Percentiles rank a stretch among this genome's conserved stretches.
Evolutionary conservation across 805 yeast species (phyloP).

Genomic region (Metschnikowia borealis): DNA sequence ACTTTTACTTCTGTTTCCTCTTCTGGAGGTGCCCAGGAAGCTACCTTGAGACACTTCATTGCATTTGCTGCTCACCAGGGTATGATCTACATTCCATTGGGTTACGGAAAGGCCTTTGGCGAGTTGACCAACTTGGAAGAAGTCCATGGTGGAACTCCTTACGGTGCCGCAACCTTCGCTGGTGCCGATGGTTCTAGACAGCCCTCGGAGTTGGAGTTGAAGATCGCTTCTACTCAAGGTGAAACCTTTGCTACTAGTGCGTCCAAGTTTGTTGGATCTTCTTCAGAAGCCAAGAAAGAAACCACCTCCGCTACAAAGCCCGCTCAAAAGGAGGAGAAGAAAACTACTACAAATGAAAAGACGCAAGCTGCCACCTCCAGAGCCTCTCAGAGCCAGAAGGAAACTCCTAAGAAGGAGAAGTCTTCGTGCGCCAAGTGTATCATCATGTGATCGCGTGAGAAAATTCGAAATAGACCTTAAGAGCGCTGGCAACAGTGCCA

Average conservation of each 20-base stretch:
- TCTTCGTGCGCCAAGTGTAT: conserved; percentile 16
- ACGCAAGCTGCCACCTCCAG: conserved; percentile 7
- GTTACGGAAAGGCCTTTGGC: conserved; percentile 56
- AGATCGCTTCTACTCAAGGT: conserved; percentile 66
- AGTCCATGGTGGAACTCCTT: conserved; percentile 76
- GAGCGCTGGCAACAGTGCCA: not conserved
- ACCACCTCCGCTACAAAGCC: not conserved
- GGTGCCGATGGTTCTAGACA: conserved; percentile 74
- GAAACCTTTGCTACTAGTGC: conserved; percentile 43
- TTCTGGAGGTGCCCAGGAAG: conserved; percentile 80
- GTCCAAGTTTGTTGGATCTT: conserved; percentile 20
- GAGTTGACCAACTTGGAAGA: conserved; percentile 55
- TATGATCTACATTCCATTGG: conserved; percentile 74
- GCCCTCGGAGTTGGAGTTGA: conserved; percentile 60
- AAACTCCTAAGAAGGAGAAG: conserved; percentile 7
- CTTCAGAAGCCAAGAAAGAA: not conserved
- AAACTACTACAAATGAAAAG: not conserved
- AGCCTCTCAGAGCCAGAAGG: conserved; percentile 9
- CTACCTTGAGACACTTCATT: conserved; percentile 59
- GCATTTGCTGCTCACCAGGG: conserved; percentile 77
- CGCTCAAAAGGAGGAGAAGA: not conserved
- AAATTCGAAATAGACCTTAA: not conserved
- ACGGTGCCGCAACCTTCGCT: conserved; percentile 83
- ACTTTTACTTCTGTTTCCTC: conserved; percentile 71
- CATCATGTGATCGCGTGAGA: conserved; percentile 7